Base-by-base conservation (phyloP, 768 basidiomycete genomes). In the Pulveroboletus ravenelii region DNA sequence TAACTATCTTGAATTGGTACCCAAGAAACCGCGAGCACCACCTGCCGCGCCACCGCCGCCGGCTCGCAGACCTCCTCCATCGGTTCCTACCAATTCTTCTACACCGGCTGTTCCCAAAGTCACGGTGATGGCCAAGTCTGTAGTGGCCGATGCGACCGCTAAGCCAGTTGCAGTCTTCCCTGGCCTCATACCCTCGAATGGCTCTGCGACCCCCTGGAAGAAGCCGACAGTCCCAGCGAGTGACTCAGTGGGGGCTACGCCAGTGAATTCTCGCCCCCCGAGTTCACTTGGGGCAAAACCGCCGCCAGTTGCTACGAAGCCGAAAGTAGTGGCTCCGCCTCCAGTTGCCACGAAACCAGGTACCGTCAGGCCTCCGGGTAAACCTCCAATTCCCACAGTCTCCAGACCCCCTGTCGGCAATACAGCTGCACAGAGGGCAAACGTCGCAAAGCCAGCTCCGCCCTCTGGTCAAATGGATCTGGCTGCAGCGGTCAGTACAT, bases 1-100 rank as follows among this genome's bases (percentile, higher is more conserved):
- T 57, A 93, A 92, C 67, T 96, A 93, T 62, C 82, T 95, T 7
- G 93, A 96, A 64, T 77, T 87, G 31, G 79, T 86, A 5, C 83
- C 84, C 15, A 80, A 80, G 18, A 82, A 79, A 56, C 77, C 82
- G 3, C 81, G 80, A 38, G 77, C 84, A 2, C 72, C 82, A 0
- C 75, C 84, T 20, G 75, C 87, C 0, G 82, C 88, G 0, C 87
- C 89, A 0, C 84, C 86, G 1, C 87, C 85, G 0, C 84, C 89
- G 2, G 62, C 69, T 39, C 71, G 70, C 30, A 73, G 74, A 36
- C 67, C 68, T 10, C 78, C 79, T 9, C 73, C 79, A 3, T 68
- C 72, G 15, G 64, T 69, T 3, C 73, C 81, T 5, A 63, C 66
- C 6, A 70, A 72, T 7, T 34, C 63, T 8, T 59, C 67, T 3